Percentiles rank a stretch among this genome's conserved stretches.
These are phyloP conservation scores for Suhomyces pyralidae DNA, from an alignment of 805 yeast species.

Conservation along the genomic window DNA sequence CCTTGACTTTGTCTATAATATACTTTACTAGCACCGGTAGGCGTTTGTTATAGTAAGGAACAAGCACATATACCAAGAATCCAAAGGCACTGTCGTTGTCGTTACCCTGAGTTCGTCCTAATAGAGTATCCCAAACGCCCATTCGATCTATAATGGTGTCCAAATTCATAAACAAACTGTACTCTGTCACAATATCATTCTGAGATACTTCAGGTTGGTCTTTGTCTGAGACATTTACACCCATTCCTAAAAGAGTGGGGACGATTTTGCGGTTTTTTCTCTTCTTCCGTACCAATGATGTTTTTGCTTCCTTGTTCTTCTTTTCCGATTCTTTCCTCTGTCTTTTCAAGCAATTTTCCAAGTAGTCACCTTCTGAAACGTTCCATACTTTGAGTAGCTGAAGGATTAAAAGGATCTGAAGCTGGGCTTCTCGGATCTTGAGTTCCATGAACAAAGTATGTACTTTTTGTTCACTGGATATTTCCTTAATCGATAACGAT, in stretches of 20 bases:
- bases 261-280: conserved; percentile 25
- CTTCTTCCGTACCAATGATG: conserved; percentile 20
- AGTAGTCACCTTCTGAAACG: conserved; percentile 34
- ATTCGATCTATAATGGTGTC: conserved; percentile 51
- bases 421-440: conserved; percentile 54
- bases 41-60: conserved; percentile 51
- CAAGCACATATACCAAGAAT: conserved; percentile 49
- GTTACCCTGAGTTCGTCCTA: conserved; percentile 26
- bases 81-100: conserved; percentile 42
- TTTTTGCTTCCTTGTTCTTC: conserved; percentile 16
- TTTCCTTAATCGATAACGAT: conserved; percentile 2
- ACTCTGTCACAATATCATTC: conserved; percentile 6
- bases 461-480: conserved; percentile 15
- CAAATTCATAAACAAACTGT: conserved; percentile 23
- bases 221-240: conserved; percentile 14
- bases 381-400: conserved; percentile 40
- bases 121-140: conserved; percentile 51
- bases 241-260: conserved; percentile 45
- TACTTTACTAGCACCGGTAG: conserved; percentile 47
- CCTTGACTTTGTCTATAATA: conserved; percentile 47
- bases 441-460: conserved; percentile 35
- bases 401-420: conserved; percentile 48
- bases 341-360: conserved; percentile 21
- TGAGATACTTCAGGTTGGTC: conserved; percentile 2
- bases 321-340: conserved; percentile 27